phyloP scores from a whole-genome alignment of 805 yeast species.

The Candida maltosa region DNA sequence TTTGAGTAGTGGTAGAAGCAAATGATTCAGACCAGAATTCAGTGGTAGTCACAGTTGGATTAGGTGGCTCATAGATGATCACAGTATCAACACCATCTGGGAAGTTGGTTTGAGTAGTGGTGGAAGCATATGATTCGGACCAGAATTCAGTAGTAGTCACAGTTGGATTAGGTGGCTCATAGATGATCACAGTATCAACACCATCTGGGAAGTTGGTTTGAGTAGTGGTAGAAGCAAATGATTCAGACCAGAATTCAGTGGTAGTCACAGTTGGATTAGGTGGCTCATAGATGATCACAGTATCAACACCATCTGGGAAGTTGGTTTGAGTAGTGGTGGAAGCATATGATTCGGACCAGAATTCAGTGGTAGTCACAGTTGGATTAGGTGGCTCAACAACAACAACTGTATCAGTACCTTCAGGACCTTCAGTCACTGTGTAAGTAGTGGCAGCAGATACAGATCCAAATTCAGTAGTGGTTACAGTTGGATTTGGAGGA shows the following conservation, averaged over 20 bases:
- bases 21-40: conserved; percentile 6
- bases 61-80: not conserved
- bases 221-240: conserved; percentile 11
- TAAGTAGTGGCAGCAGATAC: conserved; percentile 11
- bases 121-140: conserved; percentile 5
- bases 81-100: conserved; percentile 1
- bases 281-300: conserved; percentile 8
- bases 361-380: not conserved
- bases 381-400: conserved; percentile 5
- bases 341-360: not conserved
- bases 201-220: conserved; percentile 11
- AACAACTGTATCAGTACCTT: conserved; percentile 12
- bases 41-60: conserved; percentile 10
- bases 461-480: not conserved
- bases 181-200: conserved; percentile 11
- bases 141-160: conserved; percentile 5
- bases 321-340: conserved; percentile 5
- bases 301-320: conserved; percentile 8
- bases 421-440: conserved; percentile 13
- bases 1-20: conserved; percentile 9
- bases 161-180: conserved; percentile 9
- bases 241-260: not conserved
- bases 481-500: conserved; percentile 2
- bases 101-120: not conserved
- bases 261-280: conserved; percentile 2